Percentiles rank a stretch among this genome's conserved stretches.
Conservation (phyloP, 345 rosid species). For the Fremontodendron californicum region DNA sequence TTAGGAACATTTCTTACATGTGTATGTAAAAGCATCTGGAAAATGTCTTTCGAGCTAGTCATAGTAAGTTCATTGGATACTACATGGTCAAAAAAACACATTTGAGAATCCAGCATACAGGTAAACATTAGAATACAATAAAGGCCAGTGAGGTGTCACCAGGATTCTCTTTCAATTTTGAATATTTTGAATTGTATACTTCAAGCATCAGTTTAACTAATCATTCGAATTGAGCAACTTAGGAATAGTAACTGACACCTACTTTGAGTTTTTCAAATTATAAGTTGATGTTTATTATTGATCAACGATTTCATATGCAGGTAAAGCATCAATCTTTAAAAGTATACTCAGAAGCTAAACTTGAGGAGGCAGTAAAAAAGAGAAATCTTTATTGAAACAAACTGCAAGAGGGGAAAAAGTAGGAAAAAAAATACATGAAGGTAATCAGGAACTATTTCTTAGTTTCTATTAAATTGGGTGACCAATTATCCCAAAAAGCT, state of each 20-base stretch:
- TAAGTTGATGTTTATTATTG: not conserved
- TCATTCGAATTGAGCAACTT: not conserved
- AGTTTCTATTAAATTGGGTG: no score
- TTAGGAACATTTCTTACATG: conserved; percentile 17
- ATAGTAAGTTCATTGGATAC: not conserved
- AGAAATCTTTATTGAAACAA: not conserved
- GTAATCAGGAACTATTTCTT: not conserved
- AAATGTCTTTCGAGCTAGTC: not conserved
- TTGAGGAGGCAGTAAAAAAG: not conserved
- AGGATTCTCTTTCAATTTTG: not conserved
- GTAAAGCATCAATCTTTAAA: not conserved
- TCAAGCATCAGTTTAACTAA: not conserved
- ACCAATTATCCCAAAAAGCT: no score
- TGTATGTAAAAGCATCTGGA: not conserved
- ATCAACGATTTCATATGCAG: not conserved
- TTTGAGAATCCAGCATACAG: not conserved
- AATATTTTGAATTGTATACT: not conserved
- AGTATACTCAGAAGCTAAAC: not conserved
- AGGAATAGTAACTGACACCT: not conserved
- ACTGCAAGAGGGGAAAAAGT: not conserved
- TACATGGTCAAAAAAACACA: not conserved
- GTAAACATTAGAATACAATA: not conserved
- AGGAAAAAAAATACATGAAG: not conserved
- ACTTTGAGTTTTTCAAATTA: not conserved
- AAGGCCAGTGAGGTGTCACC: not conserved